Conservation (phyloP, 169 alveolate genomes). For the Toxoplasma gondii region DNA sequence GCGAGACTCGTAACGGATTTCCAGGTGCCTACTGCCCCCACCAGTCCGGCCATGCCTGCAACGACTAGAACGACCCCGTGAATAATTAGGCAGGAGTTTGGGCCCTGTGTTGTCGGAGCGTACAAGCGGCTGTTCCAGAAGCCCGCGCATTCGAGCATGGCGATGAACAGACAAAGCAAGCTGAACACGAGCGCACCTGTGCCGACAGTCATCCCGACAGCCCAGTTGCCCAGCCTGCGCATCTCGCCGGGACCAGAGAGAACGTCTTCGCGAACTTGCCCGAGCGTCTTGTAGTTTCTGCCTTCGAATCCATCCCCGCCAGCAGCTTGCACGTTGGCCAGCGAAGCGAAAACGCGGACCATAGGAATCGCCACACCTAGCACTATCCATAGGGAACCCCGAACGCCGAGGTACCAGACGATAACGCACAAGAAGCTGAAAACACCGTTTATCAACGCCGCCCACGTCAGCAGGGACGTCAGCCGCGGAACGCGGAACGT, state of each 20-base stretch:
- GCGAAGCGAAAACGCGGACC: conserved; percentile 43
- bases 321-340: conserved; percentile 43
- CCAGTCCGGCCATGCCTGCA: neutral
- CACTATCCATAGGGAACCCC: neutral
- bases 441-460: neutral
- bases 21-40: conserved; percentile 21
- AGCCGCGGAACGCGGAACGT: conserved; percentile 9
- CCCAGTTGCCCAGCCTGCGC: conserved; percentile 43
- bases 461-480: conserved; percentile 32
- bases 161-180: conserved; percentile 35
- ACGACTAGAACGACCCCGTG: conserved; percentile 4
- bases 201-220: conserved; percentile 43
- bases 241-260: neutral
- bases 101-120: neutral
- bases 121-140: conserved; percentile 33
- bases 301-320: conserved; percentile 57
- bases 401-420: conserved; percentile 23
- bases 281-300: neutral
- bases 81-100: neutral
- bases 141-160: conserved; percentile 28
- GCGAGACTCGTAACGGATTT: neutral
- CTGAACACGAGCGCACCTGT: conserved; percentile 29
- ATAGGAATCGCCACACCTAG: conserved; percentile 42
- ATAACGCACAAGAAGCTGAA: neutral
- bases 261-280: neutral